phyloP scores from a whole-genome alignment of 345 rosid species.

The Hibiscus trionum region DNA sequence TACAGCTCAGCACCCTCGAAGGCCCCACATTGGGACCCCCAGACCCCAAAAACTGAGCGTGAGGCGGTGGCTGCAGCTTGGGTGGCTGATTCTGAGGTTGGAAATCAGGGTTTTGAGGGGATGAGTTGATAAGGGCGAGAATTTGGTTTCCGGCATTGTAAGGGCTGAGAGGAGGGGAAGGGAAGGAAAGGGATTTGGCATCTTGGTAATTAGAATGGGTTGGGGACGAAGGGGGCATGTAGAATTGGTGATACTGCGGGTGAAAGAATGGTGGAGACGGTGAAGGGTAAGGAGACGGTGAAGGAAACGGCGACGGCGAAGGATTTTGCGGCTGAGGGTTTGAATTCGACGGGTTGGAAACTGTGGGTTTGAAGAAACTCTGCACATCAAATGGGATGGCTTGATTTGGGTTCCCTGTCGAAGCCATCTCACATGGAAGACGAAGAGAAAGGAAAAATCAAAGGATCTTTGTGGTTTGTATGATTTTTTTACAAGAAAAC shows the following conservation, averaged over 20 bases:
- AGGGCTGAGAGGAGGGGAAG: slow-evolving; percentile 33
- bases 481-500: background rate
- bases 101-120: slow-evolving; percentile 24
- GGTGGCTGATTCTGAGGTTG: slow-evolving; percentile 16
- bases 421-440: slow-evolving; percentile 28
- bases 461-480: background rate
- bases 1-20: slow-evolving; percentile 40
- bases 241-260: slow-evolving; percentile 36
- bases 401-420: slow-evolving; percentile 39
- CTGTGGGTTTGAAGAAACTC: slow-evolving; percentile 25
- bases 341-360: slow-evolving; percentile 2
- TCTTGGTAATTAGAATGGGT: slow-evolving; percentile 2
- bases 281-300: slow-evolving; percentile 31
- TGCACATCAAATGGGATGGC: slow-evolving; percentile 33
- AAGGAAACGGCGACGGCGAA: slow-evolving; percentile 18
- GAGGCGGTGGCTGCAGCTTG: slow-evolving; percentile 16
- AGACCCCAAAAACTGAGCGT: slow-evolving; percentile 24
- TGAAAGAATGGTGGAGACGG: slow-evolving; percentile 37
- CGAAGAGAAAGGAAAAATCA: background rate
- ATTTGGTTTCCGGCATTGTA: slow-evolving; percentile 56
- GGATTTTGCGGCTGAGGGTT: background rate
- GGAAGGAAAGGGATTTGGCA: slow-evolving; percentile 25
- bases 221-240: slow-evolving; percentile 25
- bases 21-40: slow-evolving; percentile 25
- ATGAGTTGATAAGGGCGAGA: slow-evolving; percentile 52